phyloP scores from a whole-genome alignment of 768 basidiomycete genomes.

The Pulveroboletus sp. region DNA sequence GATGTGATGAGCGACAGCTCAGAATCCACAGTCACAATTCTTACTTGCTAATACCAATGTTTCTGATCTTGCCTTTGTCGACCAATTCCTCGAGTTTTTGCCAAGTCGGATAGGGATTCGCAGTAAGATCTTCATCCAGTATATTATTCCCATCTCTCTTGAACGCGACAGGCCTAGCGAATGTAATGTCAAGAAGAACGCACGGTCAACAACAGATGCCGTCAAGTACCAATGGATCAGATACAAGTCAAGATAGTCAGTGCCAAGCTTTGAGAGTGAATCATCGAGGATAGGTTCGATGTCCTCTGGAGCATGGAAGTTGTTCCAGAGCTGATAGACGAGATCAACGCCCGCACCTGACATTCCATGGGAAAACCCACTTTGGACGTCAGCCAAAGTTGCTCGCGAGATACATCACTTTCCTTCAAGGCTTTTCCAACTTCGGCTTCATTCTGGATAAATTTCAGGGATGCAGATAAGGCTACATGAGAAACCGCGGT shows the following conservation, averaged over 20 bases:
- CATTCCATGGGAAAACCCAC: slow-evolving; percentile 20
- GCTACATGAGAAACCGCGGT: background rate
- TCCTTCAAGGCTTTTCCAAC: slow-evolving; percentile 60
- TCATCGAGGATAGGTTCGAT: slow-evolving; percentile 66
- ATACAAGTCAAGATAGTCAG: slow-evolving; percentile 75
- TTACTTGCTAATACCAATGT: slow-evolving; percentile 84
- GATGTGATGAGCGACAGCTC: background rate
- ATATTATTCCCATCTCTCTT: slow-evolving; percentile 48
- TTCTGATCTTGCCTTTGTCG: slow-evolving; percentile 68
- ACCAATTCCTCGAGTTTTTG: slow-evolving; percentile 75
- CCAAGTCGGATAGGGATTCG: slow-evolving; percentile 76
- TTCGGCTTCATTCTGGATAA: slow-evolving; percentile 60
- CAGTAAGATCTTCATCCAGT: slow-evolving; percentile 54
- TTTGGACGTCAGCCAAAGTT: slow-evolving; percentile 68
- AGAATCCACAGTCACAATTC: slow-evolving; percentile 14
- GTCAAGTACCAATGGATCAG: slow-evolving; percentile 67
- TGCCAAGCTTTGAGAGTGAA: slow-evolving; percentile 54
- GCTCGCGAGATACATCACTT: slow-evolving; percentile 55
- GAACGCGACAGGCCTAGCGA: slow-evolving; percentile 60
- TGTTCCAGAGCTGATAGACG: slow-evolving; percentile 60
- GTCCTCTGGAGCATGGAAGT: slow-evolving; percentile 69
- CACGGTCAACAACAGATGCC: background rate
- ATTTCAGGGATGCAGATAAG: slow-evolving; percentile 3
- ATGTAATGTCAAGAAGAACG: background rate
- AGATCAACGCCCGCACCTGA: no score